A percentile compares a stretch with the other conserved stretches of the same genome.
Evolutionary conservation across 371 early-diverging fungal genomes (phyloP).

Genomic region (Coemansia sp.): DNA sequence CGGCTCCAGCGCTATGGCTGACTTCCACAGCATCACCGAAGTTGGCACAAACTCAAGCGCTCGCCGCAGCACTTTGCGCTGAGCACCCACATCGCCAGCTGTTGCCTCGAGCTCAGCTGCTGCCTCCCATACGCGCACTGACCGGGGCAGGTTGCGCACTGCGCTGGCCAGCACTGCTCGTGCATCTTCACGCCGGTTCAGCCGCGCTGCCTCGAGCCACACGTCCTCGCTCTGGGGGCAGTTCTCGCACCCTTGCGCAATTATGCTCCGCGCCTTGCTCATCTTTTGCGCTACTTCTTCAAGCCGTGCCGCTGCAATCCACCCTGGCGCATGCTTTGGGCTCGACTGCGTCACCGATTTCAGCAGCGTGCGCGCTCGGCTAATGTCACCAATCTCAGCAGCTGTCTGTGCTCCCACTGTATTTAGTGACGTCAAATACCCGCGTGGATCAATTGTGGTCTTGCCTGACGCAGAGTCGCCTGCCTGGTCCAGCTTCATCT

Average conservation of each 20-base stretch:
- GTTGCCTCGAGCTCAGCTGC: conserved; percentile 81
- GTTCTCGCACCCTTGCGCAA: conserved; percentile 89
- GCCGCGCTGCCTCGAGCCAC: conserved; percentile 93
- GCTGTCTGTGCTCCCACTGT: conserved; percentile 77
- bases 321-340: conserved; percentile 93
- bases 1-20: conserved; percentile 80
- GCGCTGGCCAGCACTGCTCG: conserved; percentile 89
- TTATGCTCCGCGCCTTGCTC: conserved; percentile 77
- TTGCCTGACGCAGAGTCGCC: conserved; percentile 62
- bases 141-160: conserved; percentile 83
- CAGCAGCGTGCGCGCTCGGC: conserved; percentile 84
- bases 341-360: conserved; percentile 88
- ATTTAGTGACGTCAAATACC: conserved; percentile 90
- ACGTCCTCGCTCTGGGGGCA: conserved; percentile 93
- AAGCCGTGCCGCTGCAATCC: conserved; percentile 96
- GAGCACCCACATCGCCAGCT: conserved; percentile 58
- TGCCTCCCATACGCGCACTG: conserved; percentile 89
- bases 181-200: conserved; percentile 85
- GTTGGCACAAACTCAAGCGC: conserved; percentile 92
- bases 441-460: conserved; percentile 89
- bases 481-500: conserved; percentile 28
- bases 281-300: conserved; percentile 90
- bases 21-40: conserved; percentile 90
- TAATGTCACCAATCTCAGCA: conserved; percentile 92
- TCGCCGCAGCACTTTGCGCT: conserved; percentile 81